These are phyloP conservation scores for Ophiostoma australiae DNA, from an alignment of 2,329 filamentous ascomycete species.

Conservation along the genomic window DNA sequence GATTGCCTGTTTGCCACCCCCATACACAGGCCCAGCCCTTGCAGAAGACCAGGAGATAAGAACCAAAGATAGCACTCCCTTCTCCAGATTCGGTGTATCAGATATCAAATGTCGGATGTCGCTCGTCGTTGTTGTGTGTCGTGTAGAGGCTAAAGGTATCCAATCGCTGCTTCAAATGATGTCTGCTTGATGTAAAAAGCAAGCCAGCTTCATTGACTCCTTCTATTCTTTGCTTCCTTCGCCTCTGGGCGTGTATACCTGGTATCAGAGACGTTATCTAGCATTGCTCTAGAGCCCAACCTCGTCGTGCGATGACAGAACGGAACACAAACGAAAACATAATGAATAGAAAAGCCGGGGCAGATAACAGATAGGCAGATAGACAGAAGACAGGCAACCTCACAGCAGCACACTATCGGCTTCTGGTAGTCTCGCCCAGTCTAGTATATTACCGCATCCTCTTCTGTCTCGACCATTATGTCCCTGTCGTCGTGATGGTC, in stretches of 20 bases:
- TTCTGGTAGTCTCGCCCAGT: background rate
- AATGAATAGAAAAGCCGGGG: background rate
- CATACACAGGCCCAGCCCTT: background rate
- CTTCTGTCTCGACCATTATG: slow-evolving; percentile 75
- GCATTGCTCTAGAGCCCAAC: background rate
- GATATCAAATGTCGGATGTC: background rate
- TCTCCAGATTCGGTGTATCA: background rate
- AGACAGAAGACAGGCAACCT: background rate
- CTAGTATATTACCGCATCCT: slow-evolving; percentile 87
- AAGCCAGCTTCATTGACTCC: background rate
- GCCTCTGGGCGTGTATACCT: background rate
- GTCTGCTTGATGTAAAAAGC: background rate
- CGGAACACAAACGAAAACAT: background rate
- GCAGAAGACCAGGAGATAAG: background rate
- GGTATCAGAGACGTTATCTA: background rate
- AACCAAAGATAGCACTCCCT: background rate
- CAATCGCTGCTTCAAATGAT: background rate
- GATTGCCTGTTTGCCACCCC: slow-evolving; percentile 6
- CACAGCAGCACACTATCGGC: background rate
- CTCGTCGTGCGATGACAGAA: background rate
- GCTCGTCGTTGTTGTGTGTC: background rate
- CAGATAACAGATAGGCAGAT: background rate
- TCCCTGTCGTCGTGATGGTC: slow-evolving; percentile 62
- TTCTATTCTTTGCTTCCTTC: background rate
- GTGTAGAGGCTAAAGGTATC: background rate